Evolutionary conservation across 305 asterid genomes (phyloP).

Genomic region (Andrographis paniculata): DNA sequence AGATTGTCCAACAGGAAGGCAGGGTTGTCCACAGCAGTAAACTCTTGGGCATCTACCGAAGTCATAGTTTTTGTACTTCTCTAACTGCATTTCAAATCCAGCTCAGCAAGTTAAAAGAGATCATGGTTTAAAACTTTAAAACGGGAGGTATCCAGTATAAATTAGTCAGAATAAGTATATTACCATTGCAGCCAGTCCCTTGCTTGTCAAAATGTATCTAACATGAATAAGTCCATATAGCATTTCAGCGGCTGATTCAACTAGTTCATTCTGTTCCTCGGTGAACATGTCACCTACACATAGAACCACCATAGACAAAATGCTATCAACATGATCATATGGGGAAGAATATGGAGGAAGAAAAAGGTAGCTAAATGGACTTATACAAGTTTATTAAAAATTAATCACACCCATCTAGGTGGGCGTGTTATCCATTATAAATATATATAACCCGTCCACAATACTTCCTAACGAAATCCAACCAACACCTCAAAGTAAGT

Average conservation of each 20-base stretch:
- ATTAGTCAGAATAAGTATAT: constrained; percentile 16
- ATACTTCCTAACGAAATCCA: too few species aligned
- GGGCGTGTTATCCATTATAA: too few species aligned
- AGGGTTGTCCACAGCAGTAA: too few species aligned
- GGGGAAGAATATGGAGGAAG: constrained; percentile 10
- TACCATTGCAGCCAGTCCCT: constrained; percentile 97
- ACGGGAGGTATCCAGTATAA: constrained; percentile 2
- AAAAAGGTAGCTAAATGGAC: too few species aligned
- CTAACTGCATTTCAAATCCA: neutral
- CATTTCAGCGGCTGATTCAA: constrained; percentile 97
- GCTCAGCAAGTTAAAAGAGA: neutral
- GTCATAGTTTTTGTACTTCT: neutral
- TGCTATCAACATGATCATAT: constrained; percentile 18
- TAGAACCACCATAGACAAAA: constrained; percentile 21
- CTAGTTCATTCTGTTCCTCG: constrained; percentile 88
- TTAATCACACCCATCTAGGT: too few species aligned
- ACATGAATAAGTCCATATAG: constrained; percentile 88
- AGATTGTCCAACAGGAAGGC: too few species aligned
- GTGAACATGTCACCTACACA: constrained; percentile 76
- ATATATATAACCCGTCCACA: too few species aligned
- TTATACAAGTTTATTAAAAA: too few species aligned
- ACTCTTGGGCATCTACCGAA: too few species aligned
- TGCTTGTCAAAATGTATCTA: constrained; percentile 80
- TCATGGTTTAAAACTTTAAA: too few species aligned
- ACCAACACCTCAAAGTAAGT: too few species aligned